These are phyloP conservation scores for Xerocomus potaroensis DNA, from an alignment of 768 basidiomycete species.

Conservation along the genomic window DNA sequence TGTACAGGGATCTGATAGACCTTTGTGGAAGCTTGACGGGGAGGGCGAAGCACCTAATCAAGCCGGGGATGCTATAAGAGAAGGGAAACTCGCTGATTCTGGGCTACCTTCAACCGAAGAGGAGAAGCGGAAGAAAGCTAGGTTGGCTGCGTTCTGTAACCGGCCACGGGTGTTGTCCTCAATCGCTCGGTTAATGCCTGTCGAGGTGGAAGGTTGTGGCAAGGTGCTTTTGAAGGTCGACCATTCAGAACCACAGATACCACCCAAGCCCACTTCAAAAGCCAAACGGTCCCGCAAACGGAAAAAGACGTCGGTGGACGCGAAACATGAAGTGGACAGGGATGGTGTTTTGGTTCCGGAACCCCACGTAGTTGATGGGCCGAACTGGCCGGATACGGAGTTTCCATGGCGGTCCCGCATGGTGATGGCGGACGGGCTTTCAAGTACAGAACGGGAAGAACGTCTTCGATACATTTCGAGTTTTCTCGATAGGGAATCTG, in stretches of 20 bases:
- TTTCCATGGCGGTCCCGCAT: constrained; percentile 73
- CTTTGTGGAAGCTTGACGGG: constrained; percentile 18
- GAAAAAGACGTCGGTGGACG: constrained; percentile 38
- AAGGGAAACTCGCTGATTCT: constrained; percentile 9
- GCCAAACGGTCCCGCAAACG: constrained; percentile 47
- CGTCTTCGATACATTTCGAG: constrained; percentile 61
- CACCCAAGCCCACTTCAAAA: constrained; percentile 30
- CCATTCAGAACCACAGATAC: constrained; percentile 33
- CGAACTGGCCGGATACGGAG: constrained; percentile 75
- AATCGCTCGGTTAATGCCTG: constrained; percentile 47
- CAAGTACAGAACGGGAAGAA: constrained; percentile 54
- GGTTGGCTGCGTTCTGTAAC: constrained; percentile 64
- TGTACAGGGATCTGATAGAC: constrained; percentile 23
- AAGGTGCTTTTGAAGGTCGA: constrained; percentile 63
- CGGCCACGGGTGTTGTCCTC: constrained; percentile 32
- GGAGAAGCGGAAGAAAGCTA: constrained; percentile 61
- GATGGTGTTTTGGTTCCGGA: constrained; percentile 15
- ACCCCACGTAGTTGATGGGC: constrained; percentile 41
- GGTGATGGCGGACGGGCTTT: constrained; percentile 49
- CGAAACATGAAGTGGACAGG: constrained; percentile 16
- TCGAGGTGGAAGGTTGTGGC: constrained; percentile 65
- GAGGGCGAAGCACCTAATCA: constrained; percentile 13
- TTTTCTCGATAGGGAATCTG: constrained; percentile 72
- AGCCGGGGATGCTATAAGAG: constrained; percentile 9
- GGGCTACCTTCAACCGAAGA: constrained; percentile 40